Percentiles rank a stretch among this genome's conserved stretches.
These are phyloP conservation scores for Coemansia sp. DNA, from an alignment of 192 early-diverging fungal genomes.

Conservation along the genomic window DNA sequence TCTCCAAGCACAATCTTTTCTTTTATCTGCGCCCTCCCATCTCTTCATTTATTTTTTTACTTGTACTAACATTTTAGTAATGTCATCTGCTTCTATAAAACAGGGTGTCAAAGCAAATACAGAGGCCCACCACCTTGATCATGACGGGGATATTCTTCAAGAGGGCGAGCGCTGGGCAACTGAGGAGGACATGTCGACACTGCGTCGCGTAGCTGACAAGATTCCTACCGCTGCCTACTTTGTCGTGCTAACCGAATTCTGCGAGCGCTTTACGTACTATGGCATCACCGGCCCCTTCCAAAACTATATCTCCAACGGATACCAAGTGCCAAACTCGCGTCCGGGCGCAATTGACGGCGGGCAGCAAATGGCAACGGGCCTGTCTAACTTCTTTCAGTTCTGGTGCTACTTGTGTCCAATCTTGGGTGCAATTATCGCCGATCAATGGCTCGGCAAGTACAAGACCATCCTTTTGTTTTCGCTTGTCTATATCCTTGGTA, in stretches of 20 bases:
- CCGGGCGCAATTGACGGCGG: conserved; percentile 58
- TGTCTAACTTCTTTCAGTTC: conserved; percentile 65
- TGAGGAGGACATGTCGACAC: conserved; percentile 55
- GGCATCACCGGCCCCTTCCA: conserved; percentile 61
- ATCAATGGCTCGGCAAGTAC: conserved; percentile 75
- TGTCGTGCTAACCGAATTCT: conserved; percentile 61
- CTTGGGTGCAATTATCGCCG: conserved; percentile 64
- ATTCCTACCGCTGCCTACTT: conserved; percentile 60
- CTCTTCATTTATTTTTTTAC: not conserved
- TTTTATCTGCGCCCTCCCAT: not conserved
- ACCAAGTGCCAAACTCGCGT: conserved; percentile 41
- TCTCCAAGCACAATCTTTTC: not conserved
- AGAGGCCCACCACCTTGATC: conserved; percentile 32
- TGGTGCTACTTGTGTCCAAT: conserved; percentile 64
- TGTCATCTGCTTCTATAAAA: conserved; percentile 24
- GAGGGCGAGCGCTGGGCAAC: conserved; percentile 57
- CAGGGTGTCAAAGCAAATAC: conserved; percentile 4
- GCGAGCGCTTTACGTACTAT: conserved; percentile 65
- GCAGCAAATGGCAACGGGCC: conserved; percentile 58
- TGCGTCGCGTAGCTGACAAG: conserved; percentile 59
- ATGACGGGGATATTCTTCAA: conserved; percentile 34
- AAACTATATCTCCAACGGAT: conserved; percentile 61
- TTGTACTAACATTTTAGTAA: conserved; percentile 3
- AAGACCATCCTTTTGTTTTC: conserved; percentile 68
- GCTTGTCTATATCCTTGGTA: conserved; percentile 65